Percentiles rank a stretch among this genome's conserved stretches.
Evolutionary conservation across 306 rosid genomes (phyloP).

Genomic region (Erythrophleum fordii): DNA sequence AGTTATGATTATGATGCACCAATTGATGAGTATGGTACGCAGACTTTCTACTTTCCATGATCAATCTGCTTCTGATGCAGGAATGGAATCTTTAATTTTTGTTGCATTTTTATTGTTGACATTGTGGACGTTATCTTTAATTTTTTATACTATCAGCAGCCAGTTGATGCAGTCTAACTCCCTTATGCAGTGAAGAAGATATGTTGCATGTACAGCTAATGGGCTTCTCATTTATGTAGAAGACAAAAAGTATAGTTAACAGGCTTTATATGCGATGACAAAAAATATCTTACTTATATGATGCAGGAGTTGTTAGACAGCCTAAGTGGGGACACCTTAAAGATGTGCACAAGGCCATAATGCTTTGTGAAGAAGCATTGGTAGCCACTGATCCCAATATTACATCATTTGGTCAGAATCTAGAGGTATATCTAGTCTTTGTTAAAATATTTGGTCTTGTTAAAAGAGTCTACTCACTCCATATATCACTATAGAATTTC

Average conservation of each 20-base stretch:
- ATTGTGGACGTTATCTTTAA: conserved; percentile 12
- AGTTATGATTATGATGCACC: conserved; percentile 98
- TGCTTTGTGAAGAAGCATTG: conserved; percentile 82
- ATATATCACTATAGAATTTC: too few species aligned
- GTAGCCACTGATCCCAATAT: conserved; percentile 77
- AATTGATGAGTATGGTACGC: conserved; percentile 91
- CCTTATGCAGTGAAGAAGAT: conserved; percentile 14
- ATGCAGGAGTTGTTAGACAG: conserved; percentile 82
- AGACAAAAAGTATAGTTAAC: background rate
- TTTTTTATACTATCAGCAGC: conserved; percentile 3
- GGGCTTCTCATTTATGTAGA: conserved; percentile 21
- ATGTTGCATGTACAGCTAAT: background rate
- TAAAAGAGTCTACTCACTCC: conserved; percentile 1
- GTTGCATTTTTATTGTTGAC: conserved; percentile 6
- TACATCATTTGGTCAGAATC: conserved; percentile 67
- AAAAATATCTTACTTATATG: conserved; percentile 29
- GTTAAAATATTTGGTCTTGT: background rate
- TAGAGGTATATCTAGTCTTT: conserved; percentile 61
- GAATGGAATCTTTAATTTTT: background rate
- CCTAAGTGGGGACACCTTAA: conserved; percentile 98
- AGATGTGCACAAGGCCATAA: conserved; percentile 85
- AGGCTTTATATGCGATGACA: conserved; percentile 5
- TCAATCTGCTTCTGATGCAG: background rate
- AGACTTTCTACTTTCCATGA: conserved; percentile 11
- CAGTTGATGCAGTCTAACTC: background rate